Evolutionary conservation across 345 rosid genomes (phyloP), one percentile per base, ranked within the genome.

Genomic region (Pistacia atlantica): DNA sequence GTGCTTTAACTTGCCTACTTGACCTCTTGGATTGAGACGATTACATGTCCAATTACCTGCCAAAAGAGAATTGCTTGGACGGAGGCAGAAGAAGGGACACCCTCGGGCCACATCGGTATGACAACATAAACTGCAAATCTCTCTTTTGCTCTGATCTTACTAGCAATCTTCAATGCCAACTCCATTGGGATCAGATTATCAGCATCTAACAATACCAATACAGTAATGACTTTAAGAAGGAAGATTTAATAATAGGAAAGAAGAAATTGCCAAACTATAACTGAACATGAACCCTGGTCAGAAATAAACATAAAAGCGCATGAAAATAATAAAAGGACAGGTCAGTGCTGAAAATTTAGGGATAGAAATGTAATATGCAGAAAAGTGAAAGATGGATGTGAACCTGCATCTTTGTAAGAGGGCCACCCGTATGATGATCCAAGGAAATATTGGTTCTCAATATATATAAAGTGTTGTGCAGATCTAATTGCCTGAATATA

Each of bases 101-200:
- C 98, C 85, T 92, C 97, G 3, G 97, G 94, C 98, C 97, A 94
- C 97, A 94, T 88, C 10, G 98, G 95, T 65, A 94, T 86, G 60
- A 94, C 80, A 42, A 94, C 69, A 77, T 92, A 94, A 48, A 92
- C 97, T 5, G 92, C 86, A 63, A 94, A 92, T 67, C 97, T 91
- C 85, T 94, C 91, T 35, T 76, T 87, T 10, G 93, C 94, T 78
- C 85, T 86, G 77, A 92, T 92, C 80, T 92, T 94, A 77, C 91
- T 92, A 11, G 71, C 82, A 68, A 91, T 90, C 83, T 94, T 92
- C 76, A 94, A 75, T 65, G 96, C 95, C 88, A 94, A 74, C 76
- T 94, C 98, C 90, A 94, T 94, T 5, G 98, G 97, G 79, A 94
- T 84, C 60, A 91, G 78, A 84, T 94, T 94, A 80, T 92, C 96